Base-by-base conservation (phyloP, 139 green algal species). In the Coccomyxa sp. region DNA sequence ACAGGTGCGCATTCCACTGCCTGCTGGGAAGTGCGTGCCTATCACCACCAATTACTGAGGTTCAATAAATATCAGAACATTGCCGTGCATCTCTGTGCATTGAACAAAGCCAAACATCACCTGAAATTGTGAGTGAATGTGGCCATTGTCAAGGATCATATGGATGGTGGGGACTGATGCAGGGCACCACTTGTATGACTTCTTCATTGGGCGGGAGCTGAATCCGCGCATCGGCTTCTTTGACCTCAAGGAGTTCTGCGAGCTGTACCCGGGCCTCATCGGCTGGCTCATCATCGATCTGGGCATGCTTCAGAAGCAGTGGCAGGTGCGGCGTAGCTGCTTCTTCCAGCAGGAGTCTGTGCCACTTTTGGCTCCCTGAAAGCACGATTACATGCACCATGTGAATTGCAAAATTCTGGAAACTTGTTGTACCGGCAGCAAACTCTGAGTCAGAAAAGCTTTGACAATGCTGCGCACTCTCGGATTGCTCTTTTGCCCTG, bases 241-340 rank as follows among this genome's bases (percentile, higher is more conserved):
- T n/a, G 95, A 98, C 85, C 79, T 94, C n/a, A 98, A 98, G 87
- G 93, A 98, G 84, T 98, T 97, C 82, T 97, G 93, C 81, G 95
- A 98, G 91, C 89, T 98, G 68, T 96, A 96, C 89, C 95, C 95
- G 13, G 95, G 93, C 32, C 79, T 97, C 23, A 95, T 96, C 13
- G 93, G 89, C 18, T 94, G 91, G 91, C 60, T 91, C 17, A 66
- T 91, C 13, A 81, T 94, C 14, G 84, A 94, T 67, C 38, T 96
- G 83, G 89, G 84, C 59, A 93, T 95, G 88, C 86, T 89, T 0
- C 88, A 93, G 80, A 95, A 95, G 88, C 93, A 96, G 90, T 75
- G 86, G 57, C 66, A 74, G 59, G 28, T 38, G 38, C 17, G 38
- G 10, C 38, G 67, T 76, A 88, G 38, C 38, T 51, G 38, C 38